Evolutionary conservation across 2,329 filamentous ascomycete genomes (phyloP).

Genomic region (Clonostachys rosea): DNA sequence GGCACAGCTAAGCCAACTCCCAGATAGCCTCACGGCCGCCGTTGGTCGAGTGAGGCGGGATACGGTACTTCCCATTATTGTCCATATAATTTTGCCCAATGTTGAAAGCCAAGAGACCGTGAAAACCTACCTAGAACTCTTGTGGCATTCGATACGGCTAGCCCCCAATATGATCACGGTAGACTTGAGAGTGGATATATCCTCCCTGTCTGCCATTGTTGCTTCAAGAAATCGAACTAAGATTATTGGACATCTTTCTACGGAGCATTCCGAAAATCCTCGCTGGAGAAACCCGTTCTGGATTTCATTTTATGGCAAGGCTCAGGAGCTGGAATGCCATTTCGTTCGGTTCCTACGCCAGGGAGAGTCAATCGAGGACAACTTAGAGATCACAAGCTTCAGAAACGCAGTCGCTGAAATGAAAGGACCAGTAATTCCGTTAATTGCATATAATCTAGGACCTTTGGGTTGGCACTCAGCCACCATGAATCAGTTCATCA

Average conservation of each 20-base stretch:
- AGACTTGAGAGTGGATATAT: slow-evolving; percentile 45
- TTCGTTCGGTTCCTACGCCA: slow-evolving; percentile 57
- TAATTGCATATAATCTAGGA: slow-evolving; percentile 64
- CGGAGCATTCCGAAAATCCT: background rate
- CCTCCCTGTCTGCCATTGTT: background rate
- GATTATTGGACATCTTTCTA: background rate
- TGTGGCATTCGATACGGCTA: slow-evolving; percentile 37
- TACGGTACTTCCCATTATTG: background rate
- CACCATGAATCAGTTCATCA: slow-evolving; percentile 48
- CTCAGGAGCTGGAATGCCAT: slow-evolving; percentile 55
- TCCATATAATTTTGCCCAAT: background rate
- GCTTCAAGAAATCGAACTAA: background rate
- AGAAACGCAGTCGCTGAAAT: slow-evolving; percentile 33
- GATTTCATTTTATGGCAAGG: slow-evolving; percentile 25
- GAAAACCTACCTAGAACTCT: background rate
- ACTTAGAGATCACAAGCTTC: slow-evolving; percentile 54
- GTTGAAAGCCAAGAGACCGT: background rate
- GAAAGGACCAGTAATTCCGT: slow-evolving; percentile 37
- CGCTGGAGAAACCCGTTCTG: background rate
- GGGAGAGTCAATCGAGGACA: slow-evolving; percentile 54
- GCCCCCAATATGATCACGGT: slow-evolving; percentile 58
- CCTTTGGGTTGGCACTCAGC: slow-evolving; percentile 42
- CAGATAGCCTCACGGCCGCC: background rate
- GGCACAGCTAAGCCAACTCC: background rate
- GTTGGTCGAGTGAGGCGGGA: background rate